Evolutionary conservation across 176 grass and related monocot species (phyloP).

Genomic region (Puya raimondii): DNA sequence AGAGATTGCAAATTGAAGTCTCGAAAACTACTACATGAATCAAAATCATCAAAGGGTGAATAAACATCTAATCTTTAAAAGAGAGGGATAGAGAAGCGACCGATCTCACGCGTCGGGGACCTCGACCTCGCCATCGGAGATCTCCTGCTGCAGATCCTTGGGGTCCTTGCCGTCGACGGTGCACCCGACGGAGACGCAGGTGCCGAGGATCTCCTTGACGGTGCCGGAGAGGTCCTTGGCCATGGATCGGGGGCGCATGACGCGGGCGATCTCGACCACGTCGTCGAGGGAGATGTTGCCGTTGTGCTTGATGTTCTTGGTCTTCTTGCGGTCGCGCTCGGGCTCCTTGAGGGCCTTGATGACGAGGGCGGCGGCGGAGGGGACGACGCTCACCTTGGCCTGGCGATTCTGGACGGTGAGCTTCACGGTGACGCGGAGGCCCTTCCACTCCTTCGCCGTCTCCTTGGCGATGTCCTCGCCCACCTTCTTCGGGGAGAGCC

Average conservation of each 20-base stretch:
- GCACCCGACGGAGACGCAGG: neutral
- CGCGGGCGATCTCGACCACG: conserved; percentile 50
- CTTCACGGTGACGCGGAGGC: conserved; percentile 75
- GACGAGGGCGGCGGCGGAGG: conserved; percentile 70
- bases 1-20: no score
- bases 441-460: conserved; percentile 84
- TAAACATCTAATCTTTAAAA: conserved; percentile 1
- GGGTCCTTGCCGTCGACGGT: neutral
- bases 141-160: neutral
- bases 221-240: conserved; percentile 1
- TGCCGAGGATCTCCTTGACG: conserved; percentile 3
- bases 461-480: conserved; percentile 82
- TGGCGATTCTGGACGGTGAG: conserved; percentile 81
- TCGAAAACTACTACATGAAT: no score
- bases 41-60: neutral
- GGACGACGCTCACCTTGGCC: conserved; percentile 68
- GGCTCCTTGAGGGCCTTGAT: conserved; percentile 75
- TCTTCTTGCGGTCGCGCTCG: conserved; percentile 78
- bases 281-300: conserved; percentile 73
- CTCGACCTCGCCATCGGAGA: neutral
- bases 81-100: neutral
- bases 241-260: neutral
- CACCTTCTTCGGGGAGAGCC: conserved; percentile 74
- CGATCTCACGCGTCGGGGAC: neutral
- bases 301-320: conserved; percentile 67